Evolutionary conservation across 1,284 basidiomycete genomes (phyloP), one percentile per base, ranked within the genome.

Genomic region (Mycena citricolor): DNA sequence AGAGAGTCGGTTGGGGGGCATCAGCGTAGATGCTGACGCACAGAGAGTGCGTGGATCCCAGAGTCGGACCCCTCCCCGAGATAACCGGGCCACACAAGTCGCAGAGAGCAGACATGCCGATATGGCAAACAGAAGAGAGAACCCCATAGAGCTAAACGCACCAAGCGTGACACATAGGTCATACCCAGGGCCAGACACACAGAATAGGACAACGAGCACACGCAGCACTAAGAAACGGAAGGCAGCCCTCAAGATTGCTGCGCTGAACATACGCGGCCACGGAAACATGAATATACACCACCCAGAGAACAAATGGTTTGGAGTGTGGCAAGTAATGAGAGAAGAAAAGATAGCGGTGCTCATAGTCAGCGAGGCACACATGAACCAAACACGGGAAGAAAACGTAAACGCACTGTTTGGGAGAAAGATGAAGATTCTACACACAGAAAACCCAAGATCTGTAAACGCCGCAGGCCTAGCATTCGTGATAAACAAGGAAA

Each of bases 401-500:
- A 39, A 40, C 2, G 35, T 49, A 5, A 31, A 49, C 8, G 14
- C 24, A 5, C 1, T 5, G 13, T 49, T 46, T 23, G 14, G 36
- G 12, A 8, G 36, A 38, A 8, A 12, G 7, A 24, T 38, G 21
- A 24, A 17, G 28, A 7, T 38, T 26, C 23, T 25, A 26, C 28
- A 25, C 36, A 38, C 36, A 12, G 6, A 28, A 26, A 14, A 8
- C 6, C 6, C 6, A 6, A 12, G 6, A 5, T 6, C 20, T 6
- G 8, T 21, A 12, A 25, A 28, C 23, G 11, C 36, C 5, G 7
- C 8, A 11, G 32, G 32, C 11, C 12, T 33, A 10, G 32, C 32
- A 33, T 41, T 68, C 11, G 57, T 69, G 0, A 33, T 73, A 1
- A 71, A 70, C 37, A 61, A 58, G 42, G 33, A 57, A 0, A 22